Evolutionary conservation across 768 basidiomycete species (phyloP).

Genomic region (Auricularia cornea): DNA sequence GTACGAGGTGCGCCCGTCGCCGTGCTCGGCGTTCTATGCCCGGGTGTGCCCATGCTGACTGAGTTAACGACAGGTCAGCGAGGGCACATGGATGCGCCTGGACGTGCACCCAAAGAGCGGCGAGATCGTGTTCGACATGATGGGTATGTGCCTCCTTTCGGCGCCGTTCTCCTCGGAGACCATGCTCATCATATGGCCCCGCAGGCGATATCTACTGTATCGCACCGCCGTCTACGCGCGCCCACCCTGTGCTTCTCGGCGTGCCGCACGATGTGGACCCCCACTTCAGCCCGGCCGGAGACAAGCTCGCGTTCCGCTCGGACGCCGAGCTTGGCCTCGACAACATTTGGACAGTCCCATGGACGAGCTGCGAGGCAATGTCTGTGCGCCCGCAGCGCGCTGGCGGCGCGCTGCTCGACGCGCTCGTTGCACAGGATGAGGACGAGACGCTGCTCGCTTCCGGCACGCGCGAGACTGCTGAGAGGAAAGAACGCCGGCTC

Average conservation of each 20-base stretch:
- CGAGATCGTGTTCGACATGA: conserved; percentile 68
- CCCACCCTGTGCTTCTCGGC: conserved; percentile 53
- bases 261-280: conserved; percentile 66
- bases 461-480: conserved; percentile 43
- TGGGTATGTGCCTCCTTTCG: conserved; percentile 31
- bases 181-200: background rate
- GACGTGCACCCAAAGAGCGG: conserved; percentile 64
- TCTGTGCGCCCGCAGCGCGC: conserved; percentile 7
- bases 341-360: conserved; percentile 64
- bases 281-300: conserved; percentile 60
- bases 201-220: conserved; percentile 60
- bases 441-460: conserved; percentile 41
- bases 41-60: no score
- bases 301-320: conserved; percentile 57
- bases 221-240: conserved; percentile 36
- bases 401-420: background rate
- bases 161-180: no score
- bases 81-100: conserved; percentile 69
- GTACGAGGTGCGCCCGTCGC: conserved; percentile 23
- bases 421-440: conserved; percentile 27
- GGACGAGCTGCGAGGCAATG: conserved; percentile 59
- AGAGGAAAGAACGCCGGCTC: conserved; percentile 41
- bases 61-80: conserved; percentile 35
- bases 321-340: conserved; percentile 67
- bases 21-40: no score